These are phyloP conservation scores for Fraxinus americana DNA, from an alignment of 257 asterid genomes.

Conservation along the genomic window DNA sequence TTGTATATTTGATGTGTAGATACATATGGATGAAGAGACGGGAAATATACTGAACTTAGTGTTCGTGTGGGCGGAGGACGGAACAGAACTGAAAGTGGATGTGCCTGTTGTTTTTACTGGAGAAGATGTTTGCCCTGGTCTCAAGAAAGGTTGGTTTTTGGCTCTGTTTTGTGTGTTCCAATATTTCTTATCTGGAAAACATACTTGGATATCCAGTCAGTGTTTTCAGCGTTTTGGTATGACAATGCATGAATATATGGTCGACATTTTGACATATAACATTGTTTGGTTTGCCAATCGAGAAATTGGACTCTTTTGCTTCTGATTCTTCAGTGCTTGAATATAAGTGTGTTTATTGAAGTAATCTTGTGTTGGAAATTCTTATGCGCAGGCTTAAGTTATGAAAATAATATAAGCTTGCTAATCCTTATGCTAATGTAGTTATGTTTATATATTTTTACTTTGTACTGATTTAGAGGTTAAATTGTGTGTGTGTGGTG, in stretches of 20 bases:
- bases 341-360: background rate
- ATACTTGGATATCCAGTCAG: background rate
- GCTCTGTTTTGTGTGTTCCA: background rate
- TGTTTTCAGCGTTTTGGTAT: background rate
- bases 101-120: conserved; percentile 86
- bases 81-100: conserved; percentile 70
- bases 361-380: background rate
- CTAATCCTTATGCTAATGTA: background rate
- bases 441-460: background rate
- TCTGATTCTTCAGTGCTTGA: background rate
- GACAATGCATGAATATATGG: background rate
- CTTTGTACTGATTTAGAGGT: background rate
- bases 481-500: background rate
- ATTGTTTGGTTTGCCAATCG: background rate
- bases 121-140: conserved; percentile 82
- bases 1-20: conserved; percentile 36
- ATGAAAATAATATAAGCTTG: background rate
- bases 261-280: background rate
- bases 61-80: conserved; percentile 96
- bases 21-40: conserved; percentile 66
- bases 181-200: background rate
- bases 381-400: background rate
- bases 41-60: conserved; percentile 89
- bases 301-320: background rate
- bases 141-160: conserved; percentile 70